These are phyloP conservation scores for Drechslerella coelobrocha DNA, from an alignment of 2,329 filamentous ascomycete species.

Conservation along the genomic window DNA sequence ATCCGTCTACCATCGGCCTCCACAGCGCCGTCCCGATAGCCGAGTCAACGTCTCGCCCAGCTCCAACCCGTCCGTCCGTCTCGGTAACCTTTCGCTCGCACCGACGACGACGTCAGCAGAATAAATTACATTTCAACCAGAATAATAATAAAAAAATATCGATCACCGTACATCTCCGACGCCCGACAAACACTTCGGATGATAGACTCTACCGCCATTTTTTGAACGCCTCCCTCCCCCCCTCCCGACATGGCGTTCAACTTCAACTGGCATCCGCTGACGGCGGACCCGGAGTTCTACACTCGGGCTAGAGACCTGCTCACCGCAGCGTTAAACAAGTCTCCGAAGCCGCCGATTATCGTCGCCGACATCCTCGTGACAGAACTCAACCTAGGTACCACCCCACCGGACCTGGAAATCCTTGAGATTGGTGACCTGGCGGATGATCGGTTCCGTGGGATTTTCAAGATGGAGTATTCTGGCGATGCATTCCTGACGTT, in stretches of 20 bases:
- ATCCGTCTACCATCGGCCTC: neutral
- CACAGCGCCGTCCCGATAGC: slow-evolving; percentile 15
- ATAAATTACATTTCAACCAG: slow-evolving; percentile 6
- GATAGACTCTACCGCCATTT: slow-evolving; percentile 31
- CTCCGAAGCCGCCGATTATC: slow-evolving; percentile 96
- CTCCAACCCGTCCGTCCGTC: slow-evolving; percentile 7
- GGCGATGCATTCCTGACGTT: slow-evolving; percentile 95
- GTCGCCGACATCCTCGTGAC: slow-evolving; percentile 99
- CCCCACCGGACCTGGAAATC: slow-evolving; percentile 94
- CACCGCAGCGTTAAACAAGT: slow-evolving; percentile 95
- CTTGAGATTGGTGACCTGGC: slow-evolving; percentile 96
- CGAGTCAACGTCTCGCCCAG: slow-evolving; percentile 17
- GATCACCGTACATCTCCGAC: neutral
- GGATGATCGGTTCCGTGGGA: slow-evolving; percentile 94
- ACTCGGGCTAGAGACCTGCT: slow-evolving; percentile 90
- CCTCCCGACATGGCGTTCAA: slow-evolving; percentile 85
- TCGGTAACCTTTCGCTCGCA: neutral
- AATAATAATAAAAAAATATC: neutral
- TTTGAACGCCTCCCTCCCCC: slow-evolving; percentile 21
- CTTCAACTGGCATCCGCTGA: slow-evolving; percentile 99
- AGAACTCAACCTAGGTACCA: slow-evolving; percentile 93
- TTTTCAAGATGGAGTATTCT: slow-evolving; percentile 99
- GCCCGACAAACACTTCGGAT: slow-evolving; percentile 11
- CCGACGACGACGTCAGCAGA: neutral
- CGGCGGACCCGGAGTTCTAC: slow-evolving; percentile 91